Base-by-base conservation (phyloP, 139 green algal genomes). In the Chlamydomonas sp. region DNA sequence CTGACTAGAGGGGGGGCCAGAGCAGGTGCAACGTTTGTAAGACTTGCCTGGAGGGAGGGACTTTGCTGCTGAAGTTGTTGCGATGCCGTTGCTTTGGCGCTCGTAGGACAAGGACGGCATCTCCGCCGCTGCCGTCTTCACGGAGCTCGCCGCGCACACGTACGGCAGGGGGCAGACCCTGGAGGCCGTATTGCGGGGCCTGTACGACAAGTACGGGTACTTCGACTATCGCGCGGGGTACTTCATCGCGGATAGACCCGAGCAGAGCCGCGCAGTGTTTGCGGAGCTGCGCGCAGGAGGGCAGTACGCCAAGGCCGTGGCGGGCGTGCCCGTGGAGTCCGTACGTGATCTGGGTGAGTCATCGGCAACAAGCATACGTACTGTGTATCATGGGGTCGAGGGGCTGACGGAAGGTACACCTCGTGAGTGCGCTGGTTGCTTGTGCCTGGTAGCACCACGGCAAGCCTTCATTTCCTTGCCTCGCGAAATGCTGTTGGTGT, bases 31-130 rank as follows among this genome's bases (percentile, higher is more conserved):
- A 12, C 64, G 9, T 16, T 69, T 69, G 10, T 12, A 12, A 12
- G 10, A 69, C 9, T 69, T 12, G 77, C 57, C 16, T 12, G 58
- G 3, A 59, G 77, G 77, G n/a, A 59, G 58, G 77, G 49, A 59
- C 10, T 9, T 69, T 74, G 68, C 68, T 74, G 68, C 68, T 20
- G 12, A 12, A 15, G 18, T 12, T 15, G 4, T 4, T 15, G 9
- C 68, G 4, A 73, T n/a, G 12, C 9, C 68, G 5, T 15, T n/a
- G 18, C 12, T 15, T 15, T 73, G 10, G 67, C 8, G 5, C 86
- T 90, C 89, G 15, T 75, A 92, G 77, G 94, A 96, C 90, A 96
- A 97, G 93, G 95, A 97, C 74, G 95, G 95, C 20, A 89, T 97
- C 16, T 71, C 93, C 2, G 95, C 93, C 2, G 94, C 95, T 5